Conservation (phyloP, 306 rosid genomes). For the Hippophae rhamnoides region DNA sequence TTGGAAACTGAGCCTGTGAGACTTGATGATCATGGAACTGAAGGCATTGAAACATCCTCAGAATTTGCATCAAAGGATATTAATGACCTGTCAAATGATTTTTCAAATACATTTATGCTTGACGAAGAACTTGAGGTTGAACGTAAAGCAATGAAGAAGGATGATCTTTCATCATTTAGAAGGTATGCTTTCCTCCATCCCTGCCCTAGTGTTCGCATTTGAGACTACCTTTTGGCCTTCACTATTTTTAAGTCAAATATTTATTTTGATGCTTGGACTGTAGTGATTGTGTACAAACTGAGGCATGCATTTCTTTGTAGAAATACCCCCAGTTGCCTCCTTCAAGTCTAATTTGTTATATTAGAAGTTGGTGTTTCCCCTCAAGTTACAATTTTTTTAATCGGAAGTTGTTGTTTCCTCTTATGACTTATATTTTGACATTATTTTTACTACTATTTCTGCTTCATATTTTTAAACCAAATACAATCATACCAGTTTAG, state of each 20-base stretch:
- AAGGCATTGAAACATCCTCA: conserved; percentile 27
- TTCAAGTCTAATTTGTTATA: too few relatives aligned
- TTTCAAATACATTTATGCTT: conserved; percentile 79
- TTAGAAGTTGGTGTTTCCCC: too few relatives aligned
- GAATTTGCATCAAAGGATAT: conserved; percentile 29
- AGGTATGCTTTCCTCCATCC: conserved; percentile 34
- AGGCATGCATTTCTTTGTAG: too few relatives aligned
- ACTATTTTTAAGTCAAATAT: background rate
- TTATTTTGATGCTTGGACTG: too few relatives aligned
- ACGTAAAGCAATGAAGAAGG: conserved; percentile 46
- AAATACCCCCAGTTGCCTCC: too few relatives aligned
- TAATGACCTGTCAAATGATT: conserved; percentile 54
- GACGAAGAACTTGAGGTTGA: conserved; percentile 94
- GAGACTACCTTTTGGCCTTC: background rate
- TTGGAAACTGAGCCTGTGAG: conserved; percentile 21
- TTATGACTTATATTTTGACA: too few relatives aligned
- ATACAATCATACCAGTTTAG: too few relatives aligned
- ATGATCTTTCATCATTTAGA: conserved; percentile 36
- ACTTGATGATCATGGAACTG: conserved; percentile 24
- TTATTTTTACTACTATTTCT: too few relatives aligned
- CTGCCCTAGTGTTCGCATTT: conserved; percentile 4
- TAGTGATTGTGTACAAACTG: too few relatives aligned
- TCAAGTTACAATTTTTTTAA: too few relatives aligned
- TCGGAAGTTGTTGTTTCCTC: too few relatives aligned
- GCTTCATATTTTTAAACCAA: too few relatives aligned